Evolutionary conservation across 495 filamentous ascomycete genomes (phyloP).

Genomic region (Xylaria flabelliformis): DNA sequence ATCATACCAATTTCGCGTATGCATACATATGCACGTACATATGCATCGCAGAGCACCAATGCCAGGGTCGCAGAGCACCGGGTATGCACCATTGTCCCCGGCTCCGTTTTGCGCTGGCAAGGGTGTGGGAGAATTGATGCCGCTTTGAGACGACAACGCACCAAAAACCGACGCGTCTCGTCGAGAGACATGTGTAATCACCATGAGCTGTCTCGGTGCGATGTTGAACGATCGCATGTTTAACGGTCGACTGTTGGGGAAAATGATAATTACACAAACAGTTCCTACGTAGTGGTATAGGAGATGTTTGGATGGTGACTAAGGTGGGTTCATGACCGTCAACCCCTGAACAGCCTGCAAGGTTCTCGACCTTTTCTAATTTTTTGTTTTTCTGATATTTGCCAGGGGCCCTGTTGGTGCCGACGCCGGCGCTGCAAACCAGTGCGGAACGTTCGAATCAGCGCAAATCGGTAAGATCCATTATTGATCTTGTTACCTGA

Average conservation of each 20-base stretch:
- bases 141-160: background rate
- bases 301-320: background rate
- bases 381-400: background rate
- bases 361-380: conserved; percentile 8
- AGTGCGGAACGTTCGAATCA: background rate
- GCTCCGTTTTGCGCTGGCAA: background rate
- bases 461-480: background rate
- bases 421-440: background rate
- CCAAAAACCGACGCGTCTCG: background rate
- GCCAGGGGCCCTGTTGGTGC: conserved; percentile 13
- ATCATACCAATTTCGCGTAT: background rate
- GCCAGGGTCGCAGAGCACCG: background rate
- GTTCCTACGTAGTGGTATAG: background rate
- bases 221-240: conserved; percentile 6
- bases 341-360: conserved; percentile 20
- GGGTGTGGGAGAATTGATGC: background rate
- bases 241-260: background rate
- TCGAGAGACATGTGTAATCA: background rate
- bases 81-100: background rate
- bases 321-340: background rate
- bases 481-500: conserved; percentile 9
- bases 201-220: background rate
- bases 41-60: conserved; percentile 8
- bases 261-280: background rate
- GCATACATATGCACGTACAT: background rate